Evolutionary conservation across 2,329 filamentous ascomycete species (phyloP), one percentile per base, ranked within the genome.

Genomic region (Xylaria sp.): DNA sequence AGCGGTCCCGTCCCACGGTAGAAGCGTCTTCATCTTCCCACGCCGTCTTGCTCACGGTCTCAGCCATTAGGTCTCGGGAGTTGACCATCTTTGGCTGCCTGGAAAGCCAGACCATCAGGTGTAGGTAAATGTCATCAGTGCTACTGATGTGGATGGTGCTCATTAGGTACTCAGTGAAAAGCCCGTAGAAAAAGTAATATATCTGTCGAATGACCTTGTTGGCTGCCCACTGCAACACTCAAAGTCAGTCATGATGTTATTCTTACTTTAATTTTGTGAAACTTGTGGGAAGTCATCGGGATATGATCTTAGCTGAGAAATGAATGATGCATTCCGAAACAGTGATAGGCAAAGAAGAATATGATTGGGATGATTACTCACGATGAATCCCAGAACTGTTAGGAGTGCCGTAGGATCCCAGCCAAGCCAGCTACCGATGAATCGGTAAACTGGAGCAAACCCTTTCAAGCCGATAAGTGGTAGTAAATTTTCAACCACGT

Each of bases 31-130:
- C 78, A 68, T 80, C 78, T 34, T 78, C 87, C 87, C 88, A 90
- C 0, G 86, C 85, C 20, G 82, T 86, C 73, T 83, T 85, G 61
- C 82, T 83, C 1, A 83, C 82, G 0, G 87, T 89, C 75, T 89
- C 86, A 7, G 87, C 88, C 70, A 84, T 85, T 18, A 90, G 79
- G 6, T 82, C 83, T 15, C 86, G 83, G 46, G 86, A 87, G 56
- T 84, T 84, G 39, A 81, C 81, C 69, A 88, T 84, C 25, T 80
- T 81, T 10, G 85, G 84, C 74, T 89, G 85, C 50, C 83, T 77
- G 0, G 86, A 85, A 8, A 90, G 82, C 81, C 86, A 91, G 62
- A 85, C 83, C 81, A 90, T 88, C 58, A 91, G 73, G 62, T 90
- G 86, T 2, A 76, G 61, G 73, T 89, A 89, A 34, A 90, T 88